Evolutionary conservation across 768 basidiomycete species (phyloP), one percentile per base, ranked within the genome.

Genomic region (Cytidiella melzeri): DNA sequence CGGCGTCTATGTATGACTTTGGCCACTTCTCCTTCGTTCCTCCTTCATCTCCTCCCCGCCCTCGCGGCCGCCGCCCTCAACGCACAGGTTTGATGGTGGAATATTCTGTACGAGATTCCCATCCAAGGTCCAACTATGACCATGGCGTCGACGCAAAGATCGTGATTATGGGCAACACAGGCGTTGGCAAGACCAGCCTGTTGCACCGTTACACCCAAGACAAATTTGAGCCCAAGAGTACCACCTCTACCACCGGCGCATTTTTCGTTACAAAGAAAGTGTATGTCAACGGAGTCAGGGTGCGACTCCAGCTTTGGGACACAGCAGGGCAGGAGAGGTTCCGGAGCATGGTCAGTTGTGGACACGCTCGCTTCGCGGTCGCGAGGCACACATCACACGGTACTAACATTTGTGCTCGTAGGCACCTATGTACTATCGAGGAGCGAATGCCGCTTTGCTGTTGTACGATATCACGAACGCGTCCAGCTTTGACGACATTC

Each of bases 341-440:
- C 66, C 78, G 92, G 54, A 87, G 85, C 62, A 90, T 93, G 87
- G 88, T 88, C 53, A 38, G 80, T 69, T 19, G 12, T 40, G 19
- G 15, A 9, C 28, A 39, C 28, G 15, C 25, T 34, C 46, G 38
- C 50, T 21, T 34, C 37, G 42, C 5, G 51, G 36, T 2, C 30
- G 30, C 15, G 7, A 34, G 30, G 30, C 30, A 7, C 9, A 34
- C 30, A 34, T 7, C 15, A 34, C 27, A 30, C 30, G 26, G 21
- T 52, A 26, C 54, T 54, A 44, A 38, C 18, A 30, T 19, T 48
- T 57, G 15, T n/a, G n/a, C n/a, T 47, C 50, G 50, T 59, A 91
- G 91, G 92, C 92, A 59, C 91, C 90, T 57, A 92, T 95, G 85
- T 95, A 94, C 73, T 94, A 94, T 76, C 83, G 92, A 70, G 92